These are phyloP conservation scores for Symbiodinium natans DNA, from an alignment of 73 alveolate species.

Conservation along the genomic window DNA sequence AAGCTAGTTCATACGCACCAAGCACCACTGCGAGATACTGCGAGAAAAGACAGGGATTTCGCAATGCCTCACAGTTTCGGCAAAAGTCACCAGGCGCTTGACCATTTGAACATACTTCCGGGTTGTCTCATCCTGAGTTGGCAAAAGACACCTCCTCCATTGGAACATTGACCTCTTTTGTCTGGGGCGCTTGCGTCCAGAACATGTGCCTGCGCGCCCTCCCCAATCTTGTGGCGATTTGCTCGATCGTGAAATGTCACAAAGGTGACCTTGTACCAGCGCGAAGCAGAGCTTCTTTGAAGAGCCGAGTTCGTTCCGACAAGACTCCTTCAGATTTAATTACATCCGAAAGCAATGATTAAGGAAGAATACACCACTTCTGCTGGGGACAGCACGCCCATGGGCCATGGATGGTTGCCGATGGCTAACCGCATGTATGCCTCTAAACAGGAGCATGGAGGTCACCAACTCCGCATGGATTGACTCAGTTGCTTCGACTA, in stretches of 20 bases:
- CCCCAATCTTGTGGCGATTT: conserved; percentile 82
- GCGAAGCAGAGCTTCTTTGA: background rate
- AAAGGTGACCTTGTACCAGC: conserved; percentile 37
- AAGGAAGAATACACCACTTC: background rate
- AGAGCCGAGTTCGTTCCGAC: background rate
- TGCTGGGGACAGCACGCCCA: conserved; percentile 43
- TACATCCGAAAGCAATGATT: background rate
- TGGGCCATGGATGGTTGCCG: conserved; percentile 92
- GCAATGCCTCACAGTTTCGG: background rate
- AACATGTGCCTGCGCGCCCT: conserved; percentile 89
- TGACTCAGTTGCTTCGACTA: too few relatives aligned
- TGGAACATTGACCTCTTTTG: background rate
- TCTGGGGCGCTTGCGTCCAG: conserved; percentile 28
- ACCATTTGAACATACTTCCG: conserved; percentile 92
- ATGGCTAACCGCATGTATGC: conserved; percentile 91
- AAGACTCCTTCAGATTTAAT: background rate
- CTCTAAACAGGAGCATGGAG: background rate
- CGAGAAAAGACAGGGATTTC: background rate
- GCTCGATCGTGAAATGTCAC: conserved; percentile 90
- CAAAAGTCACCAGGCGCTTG: conserved; percentile 86
- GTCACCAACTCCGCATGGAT: too few relatives aligned
- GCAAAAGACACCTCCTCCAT: background rate
- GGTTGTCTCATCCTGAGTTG: conserved; percentile 73
- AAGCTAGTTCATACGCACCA: too few relatives aligned
- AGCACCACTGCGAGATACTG: too few relatives aligned